Base-by-base conservation (phyloP, 176 grass and related monocot genomes). In the Musa beccarii region DNA sequence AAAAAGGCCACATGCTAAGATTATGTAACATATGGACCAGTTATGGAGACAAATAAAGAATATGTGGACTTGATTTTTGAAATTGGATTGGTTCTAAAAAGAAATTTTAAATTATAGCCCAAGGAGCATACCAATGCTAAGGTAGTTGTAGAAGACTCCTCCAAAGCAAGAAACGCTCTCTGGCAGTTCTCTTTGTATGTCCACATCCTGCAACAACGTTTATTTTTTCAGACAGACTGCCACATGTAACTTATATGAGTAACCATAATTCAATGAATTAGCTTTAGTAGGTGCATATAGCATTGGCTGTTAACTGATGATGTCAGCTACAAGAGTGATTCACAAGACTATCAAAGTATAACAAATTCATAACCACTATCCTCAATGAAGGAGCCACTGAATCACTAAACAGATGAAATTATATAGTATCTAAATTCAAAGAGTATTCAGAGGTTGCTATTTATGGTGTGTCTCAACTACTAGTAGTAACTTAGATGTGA, bases 141-240 rank as follows among this genome's bases (percentile, higher is more conserved):
- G 89, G 66, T 98, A 98, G 71, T 98, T 98, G 82, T 98, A 98
- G 79, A 98, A 98, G 22, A 98, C 83, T 12, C 90, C 95, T 72
- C 86, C 88, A 83, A 89, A 98, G 87, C 90, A 94, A 57, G 72
- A 89, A 81, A 80, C 67, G 52, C 63, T 98, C 72, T 89, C 90
- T 85, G 95, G 34, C 59, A 89, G 77, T 72, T 93, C 86, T 69
- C 86, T 86, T 52, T 85, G 82, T 54, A 89, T 79, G 68, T 83
- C 81, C 69, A 84, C 88, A 62, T 91, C 90, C 95, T 98, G 75
- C 34, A 87, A 65, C 74, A 17, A 43, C 26, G 15, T 5, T 64
- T 10, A 68, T 26, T 25, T 68, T 17, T 68, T 9, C 34, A 43
- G 34, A 43, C 34, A 43, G 34, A 62, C 9, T 9, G 20, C 11